Percentiles rank a stretch among this genome's conserved stretches.
phyloP scores from a whole-genome alignment of 108 stramenopile species.

The Cylindrotheca fusiformis region DNA sequence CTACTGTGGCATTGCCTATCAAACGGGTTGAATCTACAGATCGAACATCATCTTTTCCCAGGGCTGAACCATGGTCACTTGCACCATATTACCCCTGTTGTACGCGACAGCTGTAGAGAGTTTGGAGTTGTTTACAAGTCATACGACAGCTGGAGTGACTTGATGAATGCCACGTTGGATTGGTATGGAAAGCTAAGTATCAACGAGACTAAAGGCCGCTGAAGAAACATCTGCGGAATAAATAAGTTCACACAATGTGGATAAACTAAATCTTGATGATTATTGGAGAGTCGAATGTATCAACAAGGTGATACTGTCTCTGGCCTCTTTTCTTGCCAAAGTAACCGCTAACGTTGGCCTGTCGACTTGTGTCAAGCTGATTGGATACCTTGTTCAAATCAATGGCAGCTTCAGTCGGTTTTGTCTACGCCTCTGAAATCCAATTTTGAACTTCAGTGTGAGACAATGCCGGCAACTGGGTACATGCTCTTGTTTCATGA shows the following conservation, averaged over 20 bases:
- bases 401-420: no score
- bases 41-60: constrained; percentile 73
- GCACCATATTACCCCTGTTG: constrained; percentile 75
- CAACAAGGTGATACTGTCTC: no score
- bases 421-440: constrained; percentile 31
- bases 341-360: no score
- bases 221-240: not conserved
- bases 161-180: constrained; percentile 40
- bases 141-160: constrained; percentile 39
- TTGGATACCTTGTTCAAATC: no score
- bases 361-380: no score
- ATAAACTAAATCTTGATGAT: no score
- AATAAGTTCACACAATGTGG: not conserved
- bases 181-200: constrained; percentile 42
- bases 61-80: constrained; percentile 71
- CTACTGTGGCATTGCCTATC: constrained; percentile 45
- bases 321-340: no score
- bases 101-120: constrained; percentile 62
- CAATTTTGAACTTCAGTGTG: constrained; percentile 50
- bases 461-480: constrained; percentile 50
- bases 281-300: no score
- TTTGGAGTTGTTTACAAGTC: constrained; percentile 62
- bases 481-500: constrained; percentile 59
- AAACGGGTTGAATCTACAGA: constrained; percentile 65
- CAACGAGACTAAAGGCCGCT: not conserved